A percentile compares a stretch with the other conserved stretches of the same genome.
Conservation (phyloP, 2,329 filamentous ascomycete genomes). For the Byssochlamys sp. region DNA sequence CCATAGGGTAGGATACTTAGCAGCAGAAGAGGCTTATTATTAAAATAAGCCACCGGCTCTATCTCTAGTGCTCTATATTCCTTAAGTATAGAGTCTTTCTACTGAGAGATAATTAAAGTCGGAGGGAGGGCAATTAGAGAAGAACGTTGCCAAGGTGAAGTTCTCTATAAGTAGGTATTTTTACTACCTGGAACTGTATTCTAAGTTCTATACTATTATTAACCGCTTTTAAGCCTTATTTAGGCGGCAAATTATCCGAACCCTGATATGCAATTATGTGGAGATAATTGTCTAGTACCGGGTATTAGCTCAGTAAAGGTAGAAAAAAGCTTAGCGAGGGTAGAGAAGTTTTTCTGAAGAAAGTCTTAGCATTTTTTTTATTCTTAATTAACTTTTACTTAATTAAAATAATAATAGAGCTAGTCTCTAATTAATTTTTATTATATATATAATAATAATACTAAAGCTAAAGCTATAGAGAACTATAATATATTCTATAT, state of each 20-base stretch:
- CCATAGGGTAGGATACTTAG: constrained; percentile 23
- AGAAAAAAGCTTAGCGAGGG: no score
- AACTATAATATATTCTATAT: no score
- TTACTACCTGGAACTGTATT: no score
- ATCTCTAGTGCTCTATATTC: constrained; percentile 13
- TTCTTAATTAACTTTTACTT: no score
- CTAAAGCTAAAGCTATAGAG: no score
- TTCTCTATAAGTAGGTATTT: constrained; percentile 22
- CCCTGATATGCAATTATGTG: not conserved
- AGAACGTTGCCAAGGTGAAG: constrained; percentile 29
- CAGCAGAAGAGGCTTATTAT: constrained; percentile 13
- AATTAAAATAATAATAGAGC: no score
- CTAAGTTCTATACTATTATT: no score
- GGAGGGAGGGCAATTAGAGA: constrained; percentile 12
- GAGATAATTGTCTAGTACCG: not conserved
- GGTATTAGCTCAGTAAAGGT: no score
- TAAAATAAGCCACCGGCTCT: constrained; percentile 11
- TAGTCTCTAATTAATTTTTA: no score
- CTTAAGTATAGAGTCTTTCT: constrained; percentile 12
- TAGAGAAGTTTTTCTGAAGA: no score
- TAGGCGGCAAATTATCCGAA: not conserved
- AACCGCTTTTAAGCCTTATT: not conserved
- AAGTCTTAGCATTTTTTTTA: no score
- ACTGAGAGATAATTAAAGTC: constrained; percentile 10
- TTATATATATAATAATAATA: no score